A percentile compares a stretch with the other conserved stretches of the same genome.
These are phyloP conservation scores for Leucocoprinus gongylophorus DNA, from an alignment of 1,284 basidiomycete species.

Conservation along the genomic window DNA sequence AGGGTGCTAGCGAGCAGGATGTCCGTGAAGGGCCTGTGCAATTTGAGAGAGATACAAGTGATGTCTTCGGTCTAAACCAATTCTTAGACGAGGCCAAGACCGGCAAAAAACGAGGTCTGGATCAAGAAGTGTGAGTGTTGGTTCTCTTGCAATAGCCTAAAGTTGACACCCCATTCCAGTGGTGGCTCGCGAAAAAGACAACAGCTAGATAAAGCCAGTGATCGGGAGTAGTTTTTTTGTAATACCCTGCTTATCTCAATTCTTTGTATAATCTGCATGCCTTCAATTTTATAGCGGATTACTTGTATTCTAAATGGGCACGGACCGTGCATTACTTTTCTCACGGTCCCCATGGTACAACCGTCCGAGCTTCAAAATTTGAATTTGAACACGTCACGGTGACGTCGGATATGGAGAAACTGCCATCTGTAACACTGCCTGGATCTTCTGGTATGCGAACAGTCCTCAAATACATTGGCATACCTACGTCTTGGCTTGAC, in stretches of 20 bases:
- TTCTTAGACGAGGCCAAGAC: constrained; percentile 97
- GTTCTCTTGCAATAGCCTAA: constrained; percentile 5
- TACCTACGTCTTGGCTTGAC: constrained; percentile 67
- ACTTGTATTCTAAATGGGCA: no score
- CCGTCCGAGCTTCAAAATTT: no score
- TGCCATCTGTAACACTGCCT: constrained; percentile 1
- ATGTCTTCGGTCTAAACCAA: constrained; percentile 97
- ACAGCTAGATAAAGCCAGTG: constrained; percentile 61
- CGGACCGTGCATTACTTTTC: no score
- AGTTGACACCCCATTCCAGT: constrained; percentile 29
- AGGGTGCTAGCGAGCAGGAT: constrained; percentile 80
- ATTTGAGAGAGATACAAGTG: constrained; percentile 95
- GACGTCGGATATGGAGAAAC: constrained; percentile 13
- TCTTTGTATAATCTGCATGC: constrained; percentile 5
- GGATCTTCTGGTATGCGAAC: constrained; percentile 40
- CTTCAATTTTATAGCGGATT: no score
- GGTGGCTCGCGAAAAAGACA: constrained; percentile 63
- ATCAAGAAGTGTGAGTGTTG: constrained; percentile 59
- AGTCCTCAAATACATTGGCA: constrained; percentile 57
- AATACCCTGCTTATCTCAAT: constrained; percentile 9
- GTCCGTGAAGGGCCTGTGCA: constrained; percentile 92
- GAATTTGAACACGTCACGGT: not conserved
- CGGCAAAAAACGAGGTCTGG: constrained; percentile 85
- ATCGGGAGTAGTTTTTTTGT: constrained; percentile 37
- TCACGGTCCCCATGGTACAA: no score